These are phyloP conservation scores for Hortiboletus campestris DNA, from an alignment of 768 basidiomycete genomes.

Conservation along the genomic window DNA sequence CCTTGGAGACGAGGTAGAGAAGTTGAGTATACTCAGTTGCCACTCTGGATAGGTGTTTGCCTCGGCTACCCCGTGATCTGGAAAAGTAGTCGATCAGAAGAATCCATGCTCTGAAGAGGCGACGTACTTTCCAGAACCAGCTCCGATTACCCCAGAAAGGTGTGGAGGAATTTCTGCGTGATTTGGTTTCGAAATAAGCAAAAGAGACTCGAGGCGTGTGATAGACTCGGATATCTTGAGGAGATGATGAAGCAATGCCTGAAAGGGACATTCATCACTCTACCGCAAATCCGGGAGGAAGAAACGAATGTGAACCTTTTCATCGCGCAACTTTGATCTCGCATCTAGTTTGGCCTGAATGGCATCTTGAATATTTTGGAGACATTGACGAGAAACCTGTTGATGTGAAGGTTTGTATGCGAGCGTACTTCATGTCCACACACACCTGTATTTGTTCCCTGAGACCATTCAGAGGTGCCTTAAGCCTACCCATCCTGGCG, in stretches of 20 bases:
- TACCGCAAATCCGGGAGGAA: background rate
- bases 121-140: constrained; percentile 38
- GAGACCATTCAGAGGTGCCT: constrained; percentile 62
- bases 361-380: constrained; percentile 65
- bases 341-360: constrained; percentile 78
- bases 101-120: background rate
- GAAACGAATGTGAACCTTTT: constrained; percentile 52
- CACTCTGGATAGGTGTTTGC: constrained; percentile 80
- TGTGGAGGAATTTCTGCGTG: constrained; percentile 31
- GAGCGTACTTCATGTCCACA: constrained; percentile 11
- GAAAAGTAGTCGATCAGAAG: constrained; percentile 10
- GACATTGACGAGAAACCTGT: constrained; percentile 57
- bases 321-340: constrained; percentile 75
- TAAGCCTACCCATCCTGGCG: constrained; percentile 62
- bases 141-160: constrained; percentile 23
- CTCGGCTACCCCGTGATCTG: constrained; percentile 61
- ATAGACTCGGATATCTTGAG: constrained; percentile 93
- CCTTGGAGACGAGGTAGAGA: constrained; percentile 85
- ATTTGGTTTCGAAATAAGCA: constrained; percentile 59
- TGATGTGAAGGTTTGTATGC: background rate
- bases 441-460: constrained; percentile 68
- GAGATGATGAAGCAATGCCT: constrained; percentile 84
- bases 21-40: constrained; percentile 92
- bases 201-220: constrained; percentile 80
- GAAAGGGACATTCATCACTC: constrained; percentile 7